Percentiles rank a stretch among this genome's conserved stretches.
phyloP scores from a whole-genome alignment of 768 basidiomycete genomes.

The Dacryopinax primogenitus region DNA sequence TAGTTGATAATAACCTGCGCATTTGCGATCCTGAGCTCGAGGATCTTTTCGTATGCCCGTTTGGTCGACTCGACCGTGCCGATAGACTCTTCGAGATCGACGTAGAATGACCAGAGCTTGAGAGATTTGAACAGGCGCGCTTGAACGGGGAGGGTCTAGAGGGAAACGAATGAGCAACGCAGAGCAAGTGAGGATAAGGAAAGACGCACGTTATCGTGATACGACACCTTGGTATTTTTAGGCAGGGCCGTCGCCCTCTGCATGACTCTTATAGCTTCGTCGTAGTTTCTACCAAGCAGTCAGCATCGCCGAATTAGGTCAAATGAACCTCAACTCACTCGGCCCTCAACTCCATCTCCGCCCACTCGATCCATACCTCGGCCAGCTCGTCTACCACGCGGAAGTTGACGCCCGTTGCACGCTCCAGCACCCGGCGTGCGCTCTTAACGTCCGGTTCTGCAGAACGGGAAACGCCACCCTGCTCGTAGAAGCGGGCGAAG shows the following conservation, averaged over 20 bases:
- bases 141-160: slow-evolving; percentile 73
- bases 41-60: slow-evolving; percentile 86
- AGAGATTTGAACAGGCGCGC: slow-evolving; percentile 89
- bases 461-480: slow-evolving; percentile 68
- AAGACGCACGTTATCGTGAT: slow-evolving; percentile 78
- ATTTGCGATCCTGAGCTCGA: slow-evolving; percentile 93
- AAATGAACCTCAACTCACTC: slow-evolving; percentile 47
- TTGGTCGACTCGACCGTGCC: slow-evolving; percentile 87
- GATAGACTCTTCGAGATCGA: slow-evolving; percentile 94
- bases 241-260: slow-evolving; percentile 88
- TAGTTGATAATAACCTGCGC: slow-evolving; percentile 97
- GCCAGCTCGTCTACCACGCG: slow-evolving; percentile 94
- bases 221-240: slow-evolving; percentile 79
- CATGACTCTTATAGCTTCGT: slow-evolving; percentile 90
- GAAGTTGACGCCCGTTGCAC: slow-evolving; percentile 82
- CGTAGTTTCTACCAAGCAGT: slow-evolving; percentile 65
- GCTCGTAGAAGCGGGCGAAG: slow-evolving; percentile 96
- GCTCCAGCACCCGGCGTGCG: slow-evolving; percentile 86
- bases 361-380: slow-evolving; percentile 99
- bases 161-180: slow-evolving; percentile 16
- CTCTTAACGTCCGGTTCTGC: slow-evolving; percentile 73
- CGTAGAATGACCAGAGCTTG: slow-evolving; percentile 98
- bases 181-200: neutral
- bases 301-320: neutral
- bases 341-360: slow-evolving; percentile 91